These are phyloP conservation scores for Clonostachys byssicola DNA, from an alignment of 2,329 filamentous ascomycete genomes.

Conservation along the genomic window DNA sequence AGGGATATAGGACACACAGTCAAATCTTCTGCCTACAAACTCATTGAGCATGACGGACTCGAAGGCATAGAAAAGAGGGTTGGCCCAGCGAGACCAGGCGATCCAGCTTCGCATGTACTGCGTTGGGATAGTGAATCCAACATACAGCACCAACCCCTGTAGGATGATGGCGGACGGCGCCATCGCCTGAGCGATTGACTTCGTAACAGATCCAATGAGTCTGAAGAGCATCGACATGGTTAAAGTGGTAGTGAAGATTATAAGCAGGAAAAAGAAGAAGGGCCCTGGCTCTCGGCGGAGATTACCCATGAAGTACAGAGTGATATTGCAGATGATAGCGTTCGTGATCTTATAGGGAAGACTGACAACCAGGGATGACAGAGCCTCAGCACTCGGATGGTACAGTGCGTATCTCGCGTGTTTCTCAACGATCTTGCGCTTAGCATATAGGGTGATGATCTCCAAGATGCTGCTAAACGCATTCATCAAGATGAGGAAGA, in stretches of 20 bases:
- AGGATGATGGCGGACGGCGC: conserved; percentile 19
- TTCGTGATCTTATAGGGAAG: conserved; percentile 46
- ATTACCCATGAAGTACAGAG: conserved; percentile 14
- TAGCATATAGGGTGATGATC: conserved; percentile 12
- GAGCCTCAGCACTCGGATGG: conserved; percentile 19
- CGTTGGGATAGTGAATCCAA: conserved; percentile 36
- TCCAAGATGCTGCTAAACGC: conserved; percentile 17
- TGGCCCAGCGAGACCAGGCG: neutral
- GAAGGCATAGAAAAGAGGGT: conserved; percentile 77
- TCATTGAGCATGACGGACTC: conserved; percentile 81
- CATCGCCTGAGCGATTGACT: conserved; percentile 19
- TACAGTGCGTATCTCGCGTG: conserved; percentile 21
- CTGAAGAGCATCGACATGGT: conserved; percentile 41
- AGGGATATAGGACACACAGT: conserved; percentile 44
- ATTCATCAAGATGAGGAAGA: conserved; percentile 26
- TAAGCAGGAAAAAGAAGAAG: conserved; percentile 55
- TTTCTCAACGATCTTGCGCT: conserved; percentile 16
- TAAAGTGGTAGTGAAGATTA: conserved; percentile 69
- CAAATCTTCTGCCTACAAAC: conserved; percentile 62
- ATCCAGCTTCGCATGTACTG: conserved; percentile 40
- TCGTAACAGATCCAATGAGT: conserved; percentile 9
- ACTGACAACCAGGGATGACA: conserved; percentile 17
- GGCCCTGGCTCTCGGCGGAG: conserved; percentile 1
- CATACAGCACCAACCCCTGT: conserved; percentile 34
- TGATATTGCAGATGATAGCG: conserved; percentile 24